Evolutionary conservation across 768 basidiomycete genomes (phyloP), one percentile per base, ranked within the genome.

Genomic region (Lentinula lateritia): DNA sequence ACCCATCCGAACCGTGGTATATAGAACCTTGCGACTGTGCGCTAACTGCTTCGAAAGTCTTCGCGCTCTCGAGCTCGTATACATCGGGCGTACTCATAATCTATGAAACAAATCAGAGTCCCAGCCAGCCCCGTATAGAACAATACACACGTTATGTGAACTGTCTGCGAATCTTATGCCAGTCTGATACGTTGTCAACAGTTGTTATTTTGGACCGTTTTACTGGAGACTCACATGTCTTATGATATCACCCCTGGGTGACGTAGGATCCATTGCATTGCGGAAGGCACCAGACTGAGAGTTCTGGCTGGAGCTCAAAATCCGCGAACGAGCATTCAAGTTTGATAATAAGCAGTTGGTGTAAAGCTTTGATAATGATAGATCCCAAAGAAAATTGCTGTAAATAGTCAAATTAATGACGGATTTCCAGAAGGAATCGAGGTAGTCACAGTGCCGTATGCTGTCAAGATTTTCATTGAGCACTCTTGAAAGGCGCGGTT

Each of bases 311-410:
- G 32, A 16, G 50, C 34, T 58, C 35, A 32, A 32, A 32, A 56
- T 39, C 32, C 57, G n/a, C 3, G 74, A 70, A 9, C 80, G 75
- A 32, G 80, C 77, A 54, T 83, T 82, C 34, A 83, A 72, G 6
- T 80, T 79, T 3, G 80, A 81, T 38, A 83, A 65, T 5, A 81
- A 69, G 56, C 79, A 80, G 60, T 82, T 83, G 32, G 78, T 61
- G 65, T 83, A 83, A 6, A 83, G 71, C 58, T 81, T 81, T 2
- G 78, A 74, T 10, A 83, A 69, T 12, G 79, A 72, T 18, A 83
- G 69, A 62, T 81, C 80, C 76, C 78, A 83, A 6, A 81, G 62
- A 64, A 83, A 83, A 65, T 81, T 82, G 20, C 79, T 78, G 46
- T 4, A 42, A 46, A 46, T 3, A 13, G 38, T 9, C 13, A 39